A percentile compares a stretch with the other conserved stretches of the same genome.
Evolutionary conservation across 345 rosid genomes (phyloP).

Genomic region (Xanthoceras sorbifolium): DNA sequence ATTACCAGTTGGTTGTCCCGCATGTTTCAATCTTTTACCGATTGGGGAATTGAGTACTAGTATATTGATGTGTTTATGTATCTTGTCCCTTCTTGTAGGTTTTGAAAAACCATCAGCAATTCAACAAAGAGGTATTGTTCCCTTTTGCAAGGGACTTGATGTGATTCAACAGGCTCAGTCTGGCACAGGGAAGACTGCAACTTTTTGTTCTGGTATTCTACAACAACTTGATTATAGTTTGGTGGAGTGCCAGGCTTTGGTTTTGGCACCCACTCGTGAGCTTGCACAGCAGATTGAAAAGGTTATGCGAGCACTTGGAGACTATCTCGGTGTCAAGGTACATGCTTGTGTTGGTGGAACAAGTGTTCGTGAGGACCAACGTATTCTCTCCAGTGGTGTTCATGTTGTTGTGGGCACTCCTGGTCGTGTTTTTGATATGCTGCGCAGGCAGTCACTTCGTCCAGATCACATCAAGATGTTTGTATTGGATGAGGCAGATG

Average conservation of each 20-base stretch:
- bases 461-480: constrained; percentile 74
- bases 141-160: constrained; percentile 76
- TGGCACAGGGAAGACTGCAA: constrained; percentile 83
- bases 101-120: constrained; percentile 87
- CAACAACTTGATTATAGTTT: constrained; percentile 66
- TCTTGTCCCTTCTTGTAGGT: constrained; percentile 30
- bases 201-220: constrained; percentile 79
- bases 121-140: constrained; percentile 85
- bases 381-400: constrained; percentile 72
- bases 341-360: constrained; percentile 92
- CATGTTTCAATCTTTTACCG: background rate
- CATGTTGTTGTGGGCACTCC: constrained; percentile 88
- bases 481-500: constrained; percentile 83
- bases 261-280: constrained; percentile 79
- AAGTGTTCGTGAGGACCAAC: constrained; percentile 80
- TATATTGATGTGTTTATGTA: background rate
- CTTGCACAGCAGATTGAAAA: constrained; percentile 88
- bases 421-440: constrained; percentile 86
- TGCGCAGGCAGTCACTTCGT: constrained; percentile 73
- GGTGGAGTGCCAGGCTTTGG: constrained; percentile 77
- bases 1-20: background rate
- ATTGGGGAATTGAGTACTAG: background rate
- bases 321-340: constrained; percentile 75
- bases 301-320: constrained; percentile 87
- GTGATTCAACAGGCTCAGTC: constrained; percentile 88